Evolutionary conservation across 2,329 filamentous ascomycete genomes (phyloP), one percentile per base, ranked within the genome.

Genomic region (Sporothrix brasiliensis): DNA sequence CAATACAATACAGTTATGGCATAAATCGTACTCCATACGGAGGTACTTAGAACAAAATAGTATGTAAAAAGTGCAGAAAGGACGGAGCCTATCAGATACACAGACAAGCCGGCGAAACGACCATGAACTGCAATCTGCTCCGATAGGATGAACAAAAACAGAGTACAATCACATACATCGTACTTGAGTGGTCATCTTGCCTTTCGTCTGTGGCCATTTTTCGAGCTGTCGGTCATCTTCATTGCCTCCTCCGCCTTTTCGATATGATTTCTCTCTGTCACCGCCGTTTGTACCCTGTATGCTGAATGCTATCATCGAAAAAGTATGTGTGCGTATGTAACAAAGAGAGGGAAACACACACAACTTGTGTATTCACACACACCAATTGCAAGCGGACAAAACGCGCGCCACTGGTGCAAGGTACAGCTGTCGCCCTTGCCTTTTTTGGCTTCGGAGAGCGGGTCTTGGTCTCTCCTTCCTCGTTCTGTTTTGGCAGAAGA

Each of bases 41-140:
- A 61, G 56, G 21, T 34, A 44, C 34, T n/a, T 50, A 21, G 49
- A 41, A 24, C 30, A 21, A 3, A 39, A 10, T 13, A 54, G 21
- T 39, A 27, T 30, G 11, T 30, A 34, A 10, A 44, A 6, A 4
- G 27, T 44, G 41, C 7, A 24, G 52, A 30, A 41, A 52, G 14
- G 11, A 30, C 9, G 50, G 27, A 3, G 34, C 65, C 65, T 67
- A 67, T 67, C 65, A 56, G 34, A 24, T 44, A 53, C 30, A 30
- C 49, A 44, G 9, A 3, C 50, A 27, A 44, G 11, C 34, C 34
- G 50, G 65, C 50, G 65, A 44, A 56, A 44, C 50, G 34, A 44
- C 65, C 50, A 13, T 27, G 50, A 56, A 67, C 19, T 30, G 65
- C 65, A 67, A 24, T 47, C 34, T 54, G 30, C 50, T 54, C 50